Conservation (phyloP, 2,329 filamentous ascomycete species). For the Sarocladium oryzae region DNA sequence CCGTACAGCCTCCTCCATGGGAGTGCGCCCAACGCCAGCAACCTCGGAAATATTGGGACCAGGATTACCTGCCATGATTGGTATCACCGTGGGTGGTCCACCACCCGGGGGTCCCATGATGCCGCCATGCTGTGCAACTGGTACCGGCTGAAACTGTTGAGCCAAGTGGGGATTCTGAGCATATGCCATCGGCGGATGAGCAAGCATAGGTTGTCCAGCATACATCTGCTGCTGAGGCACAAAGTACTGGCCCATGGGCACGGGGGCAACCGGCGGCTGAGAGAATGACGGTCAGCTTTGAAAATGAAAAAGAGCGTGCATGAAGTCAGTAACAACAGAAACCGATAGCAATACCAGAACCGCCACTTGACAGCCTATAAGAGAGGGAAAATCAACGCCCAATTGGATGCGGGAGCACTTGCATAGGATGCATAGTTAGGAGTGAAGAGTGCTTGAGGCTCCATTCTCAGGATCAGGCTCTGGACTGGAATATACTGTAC, state of each 20-base stretch:
- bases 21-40: slow-evolving; percentile 45
- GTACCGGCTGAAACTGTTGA: slow-evolving; percentile 20
- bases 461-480: not conserved
- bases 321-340: too few species aligned
- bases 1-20: slow-evolving; percentile 38
- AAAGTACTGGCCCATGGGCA: slow-evolving; percentile 21
- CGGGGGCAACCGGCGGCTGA: slow-evolving; percentile 22
- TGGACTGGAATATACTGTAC: slow-evolving; percentile 19
- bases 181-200: slow-evolving; percentile 6
- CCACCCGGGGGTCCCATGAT: slow-evolving; percentile 4
- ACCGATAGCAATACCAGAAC: too few species aligned
- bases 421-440: slow-evolving; percentile 29
- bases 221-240: slow-evolving; percentile 17
- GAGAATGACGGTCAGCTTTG: not conserved
- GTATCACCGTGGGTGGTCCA: slow-evolving; percentile 14
- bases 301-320: too few species aligned
- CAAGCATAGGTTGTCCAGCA: slow-evolving; percentile 9
- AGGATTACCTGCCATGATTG: slow-evolving; percentile 35
- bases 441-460: slow-evolving; percentile 5
- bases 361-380: slow-evolving; percentile 1
- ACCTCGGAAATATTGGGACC: slow-evolving; percentile 35
- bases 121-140: slow-evolving; percentile 8
- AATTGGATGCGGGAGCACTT: slow-evolving; percentile 23
- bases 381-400: not conserved
- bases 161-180: not conserved